phyloP scores from a whole-genome alignment of 2,329 filamentous ascomycete species.

The Didymella pinodella region DNA sequence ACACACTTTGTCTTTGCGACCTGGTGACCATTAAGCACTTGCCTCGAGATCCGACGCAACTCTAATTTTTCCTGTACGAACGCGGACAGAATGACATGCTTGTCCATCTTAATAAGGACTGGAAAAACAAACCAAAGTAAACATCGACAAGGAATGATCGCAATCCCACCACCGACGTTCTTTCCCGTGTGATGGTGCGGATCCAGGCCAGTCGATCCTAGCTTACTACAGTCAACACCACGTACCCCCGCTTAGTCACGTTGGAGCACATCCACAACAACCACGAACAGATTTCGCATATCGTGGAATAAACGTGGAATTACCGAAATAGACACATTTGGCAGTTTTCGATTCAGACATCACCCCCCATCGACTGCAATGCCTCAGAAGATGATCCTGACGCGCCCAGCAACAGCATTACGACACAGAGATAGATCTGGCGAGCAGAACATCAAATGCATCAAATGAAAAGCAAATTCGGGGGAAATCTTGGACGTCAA shows the following conservation, averaged over 20 bases:
- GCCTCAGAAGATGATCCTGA: too few species aligned
- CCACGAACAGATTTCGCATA: not conserved
- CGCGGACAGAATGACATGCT: not conserved
- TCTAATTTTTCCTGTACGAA: not conserved
- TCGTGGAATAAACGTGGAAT: not conserved
- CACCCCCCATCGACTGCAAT: not conserved
- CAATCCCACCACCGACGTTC: not conserved
- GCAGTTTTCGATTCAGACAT: not conserved
- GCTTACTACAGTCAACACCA: constrained; percentile 10
- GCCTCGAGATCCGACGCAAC: too few species aligned
- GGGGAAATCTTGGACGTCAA: not conserved
- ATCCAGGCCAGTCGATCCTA: not conserved
- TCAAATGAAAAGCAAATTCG: not conserved
- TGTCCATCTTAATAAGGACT: not conserved
- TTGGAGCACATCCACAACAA: not conserved
- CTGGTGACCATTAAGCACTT: not conserved
- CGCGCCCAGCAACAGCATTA: not conserved
- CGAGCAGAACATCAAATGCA: not conserved
- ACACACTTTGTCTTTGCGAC: not conserved
- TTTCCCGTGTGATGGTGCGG: not conserved
- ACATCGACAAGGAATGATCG: not conserved
- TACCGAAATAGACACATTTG: not conserved
- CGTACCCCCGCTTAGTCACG: constrained; percentile 14
- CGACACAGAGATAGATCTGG: too few species aligned
- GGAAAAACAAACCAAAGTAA: not conserved